Evolutionary conservation across 1,284 basidiomycete genomes (phyloP).

Genomic region (Sutorius eximius): DNA sequence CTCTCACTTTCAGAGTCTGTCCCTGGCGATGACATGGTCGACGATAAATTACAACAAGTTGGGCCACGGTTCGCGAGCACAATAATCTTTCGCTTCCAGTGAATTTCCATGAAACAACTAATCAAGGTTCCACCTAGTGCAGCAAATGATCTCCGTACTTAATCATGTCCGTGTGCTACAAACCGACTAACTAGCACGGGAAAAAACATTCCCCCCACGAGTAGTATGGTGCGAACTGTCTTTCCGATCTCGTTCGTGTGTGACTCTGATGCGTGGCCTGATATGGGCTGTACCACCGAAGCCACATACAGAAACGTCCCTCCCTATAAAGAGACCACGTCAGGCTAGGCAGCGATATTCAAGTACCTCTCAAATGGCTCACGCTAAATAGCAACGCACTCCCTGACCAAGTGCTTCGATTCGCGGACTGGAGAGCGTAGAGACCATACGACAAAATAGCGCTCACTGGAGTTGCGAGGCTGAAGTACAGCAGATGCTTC

Average conservation of each 20-base stretch:
- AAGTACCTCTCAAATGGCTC: constrained; percentile 29
- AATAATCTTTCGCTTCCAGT: constrained; percentile 2
- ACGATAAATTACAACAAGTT: constrained; percentile 10
- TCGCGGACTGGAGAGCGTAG: constrained; percentile 54
- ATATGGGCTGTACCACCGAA: constrained; percentile 80
- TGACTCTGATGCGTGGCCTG: constrained; percentile 41
- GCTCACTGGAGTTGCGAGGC: constrained; percentile 75
- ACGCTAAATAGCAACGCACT: constrained; percentile 79
- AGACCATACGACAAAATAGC: constrained; percentile 70
- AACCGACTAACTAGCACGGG: constrained; percentile 56
- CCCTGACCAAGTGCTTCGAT: constrained; percentile 63
- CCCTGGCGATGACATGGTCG: constrained; percentile 33
- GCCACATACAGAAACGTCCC: constrained; percentile 96
- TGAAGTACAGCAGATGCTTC: constrained; percentile 76
- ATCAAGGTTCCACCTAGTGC: not conserved
- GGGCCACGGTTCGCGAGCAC: not conserved
- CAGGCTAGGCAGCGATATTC: constrained; percentile 9
- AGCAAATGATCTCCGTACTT: constrained; percentile 1
- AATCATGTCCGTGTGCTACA: constrained; percentile 49
- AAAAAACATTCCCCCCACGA: constrained; percentile 69
- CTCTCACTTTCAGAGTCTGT: constrained; percentile 35
- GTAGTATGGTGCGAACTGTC: constrained; percentile 49
- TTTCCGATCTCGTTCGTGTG: constrained; percentile 49
- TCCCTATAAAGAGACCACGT: constrained; percentile 51
- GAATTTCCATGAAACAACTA: not conserved